Percentiles rank a stretch among this genome's conserved stretches.
Conservation (phyloP, 2,329 filamentous ascomycete species). For the Aureobasidium zeae region DNA sequence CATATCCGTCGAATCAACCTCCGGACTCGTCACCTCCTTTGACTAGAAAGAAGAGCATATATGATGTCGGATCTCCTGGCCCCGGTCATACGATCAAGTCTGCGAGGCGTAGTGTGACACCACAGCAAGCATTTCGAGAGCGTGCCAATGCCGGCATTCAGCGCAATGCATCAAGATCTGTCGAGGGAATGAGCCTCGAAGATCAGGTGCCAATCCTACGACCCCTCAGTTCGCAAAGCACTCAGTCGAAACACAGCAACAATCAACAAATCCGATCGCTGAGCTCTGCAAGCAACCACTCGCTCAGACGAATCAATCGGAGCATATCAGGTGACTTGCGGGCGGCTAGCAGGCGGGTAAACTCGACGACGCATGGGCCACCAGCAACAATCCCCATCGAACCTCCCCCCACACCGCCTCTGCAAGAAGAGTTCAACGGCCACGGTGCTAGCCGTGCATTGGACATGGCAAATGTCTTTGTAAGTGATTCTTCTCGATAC, state of each 20-base stretch:
- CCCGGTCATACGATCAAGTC: constrained; percentile 34
- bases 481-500: too few relatives aligned
- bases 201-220: not conserved
- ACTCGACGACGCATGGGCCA: constrained; percentile 31
- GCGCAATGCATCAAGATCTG: not conserved
- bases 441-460: constrained; percentile 67
- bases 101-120: constrained; percentile 29
- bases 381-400: constrained; percentile 31
- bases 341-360: constrained; percentile 51
- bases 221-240: constrained; percentile 28
- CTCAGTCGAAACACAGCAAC: constrained; percentile 35
- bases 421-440: constrained; percentile 45
- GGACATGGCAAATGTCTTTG: constrained; percentile 89
- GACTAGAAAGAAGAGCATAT: constrained; percentile 24
- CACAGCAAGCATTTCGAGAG: constrained; percentile 31
- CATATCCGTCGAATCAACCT: not conserved
- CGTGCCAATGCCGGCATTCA: constrained; percentile 6
- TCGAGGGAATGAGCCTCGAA: not conserved
- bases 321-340: constrained; percentile 68
- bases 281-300: constrained; percentile 50
- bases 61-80: constrained; percentile 30
- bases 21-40: not conserved
- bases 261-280: constrained; percentile 46
- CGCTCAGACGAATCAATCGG: constrained; percentile 59
- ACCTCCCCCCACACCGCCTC: constrained; percentile 41